phyloP scores from a whole-genome alignment of 306 rosid species.

The Inga leiocalycina region DNA sequence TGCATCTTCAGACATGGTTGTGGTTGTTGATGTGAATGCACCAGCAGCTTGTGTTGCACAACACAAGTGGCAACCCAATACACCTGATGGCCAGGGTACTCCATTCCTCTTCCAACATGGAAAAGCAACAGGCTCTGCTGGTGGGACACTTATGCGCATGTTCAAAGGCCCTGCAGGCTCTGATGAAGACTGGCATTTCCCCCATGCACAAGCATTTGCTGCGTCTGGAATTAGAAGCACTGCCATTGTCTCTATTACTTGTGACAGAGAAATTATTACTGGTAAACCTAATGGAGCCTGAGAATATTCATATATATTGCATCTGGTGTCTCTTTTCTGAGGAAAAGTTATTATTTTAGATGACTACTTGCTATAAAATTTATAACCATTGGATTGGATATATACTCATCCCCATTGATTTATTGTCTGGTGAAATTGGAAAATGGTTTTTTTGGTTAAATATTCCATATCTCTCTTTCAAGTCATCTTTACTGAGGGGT shows the following conservation, averaged over 20 bases:
- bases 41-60: slow-evolving; percentile 93
- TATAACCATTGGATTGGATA: slow-evolving; percentile 5
- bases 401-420: not conserved
- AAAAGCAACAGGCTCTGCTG: slow-evolving; percentile 59
- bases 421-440: not conserved
- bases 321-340: slow-evolving; percentile 18
- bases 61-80: slow-evolving; percentile 98
- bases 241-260: slow-evolving; percentile 75
- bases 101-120: slow-evolving; percentile 97
- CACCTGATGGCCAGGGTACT: slow-evolving; percentile 96
- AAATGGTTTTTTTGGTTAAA: slow-evolving; percentile 23
- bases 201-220: slow-evolving; percentile 84
- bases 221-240: slow-evolving; percentile 91
- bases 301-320: slow-evolving; percentile 22
- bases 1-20: slow-evolving; percentile 81
- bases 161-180: slow-evolving; percentile 80
- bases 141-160: slow-evolving; percentile 87
- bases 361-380: slow-evolving; percentile 21
- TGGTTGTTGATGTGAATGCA: slow-evolving; percentile 77
- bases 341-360: slow-evolving; percentile 14
- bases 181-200: slow-evolving; percentile 79
- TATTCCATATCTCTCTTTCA: slow-evolving; percentile 19
- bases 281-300: slow-evolving; percentile 50
- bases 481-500: slow-evolving; percentile 12
- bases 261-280: slow-evolving; percentile 78